These are phyloP conservation scores for Isatis lusitanica DNA, from an alignment of 441 rosid genomes.

Conservation along the genomic window DNA sequence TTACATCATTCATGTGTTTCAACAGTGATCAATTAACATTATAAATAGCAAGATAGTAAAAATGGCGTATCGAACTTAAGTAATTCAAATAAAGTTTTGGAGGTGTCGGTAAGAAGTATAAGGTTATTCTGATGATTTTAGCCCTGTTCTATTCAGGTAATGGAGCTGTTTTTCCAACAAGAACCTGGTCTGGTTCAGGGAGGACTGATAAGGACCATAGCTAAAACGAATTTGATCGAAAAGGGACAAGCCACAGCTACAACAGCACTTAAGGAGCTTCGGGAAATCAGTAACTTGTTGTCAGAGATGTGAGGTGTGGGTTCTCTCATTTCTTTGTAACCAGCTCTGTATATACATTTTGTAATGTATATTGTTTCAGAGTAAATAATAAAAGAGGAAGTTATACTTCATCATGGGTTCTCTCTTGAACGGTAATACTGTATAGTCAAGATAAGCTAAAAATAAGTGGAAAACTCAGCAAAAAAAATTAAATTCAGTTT, in stretches of 20 bases:
- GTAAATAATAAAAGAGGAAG: conserved; percentile 38
- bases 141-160: conserved; percentile 45
- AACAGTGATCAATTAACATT: not conserved
- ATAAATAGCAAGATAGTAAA: not conserved
- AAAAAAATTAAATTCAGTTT: not conserved
- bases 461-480: not conserved
- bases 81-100: not conserved
- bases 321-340: conserved; percentile 16
- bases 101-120: not conserved
- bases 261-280: conserved; percentile 76
- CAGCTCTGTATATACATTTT: conserved; percentile 43
- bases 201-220: conserved; percentile 46
- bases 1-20: not conserved
- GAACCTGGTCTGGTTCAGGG: conserved; percentile 52
- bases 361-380: conserved; percentile 26
- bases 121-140: conserved; percentile 2
- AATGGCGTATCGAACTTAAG: not conserved
- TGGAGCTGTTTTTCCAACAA: conserved; percentile 82
- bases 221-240: conserved; percentile 59
- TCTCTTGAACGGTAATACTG: not conserved
- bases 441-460: not conserved
- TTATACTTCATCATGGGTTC: not conserved
- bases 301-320: conserved; percentile 65
- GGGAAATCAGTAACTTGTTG: conserved; percentile 78
- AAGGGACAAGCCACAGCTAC: conserved; percentile 75